phyloP scores from a whole-genome alignment of 306 rosid species.

The Malus sieversii region DNA sequence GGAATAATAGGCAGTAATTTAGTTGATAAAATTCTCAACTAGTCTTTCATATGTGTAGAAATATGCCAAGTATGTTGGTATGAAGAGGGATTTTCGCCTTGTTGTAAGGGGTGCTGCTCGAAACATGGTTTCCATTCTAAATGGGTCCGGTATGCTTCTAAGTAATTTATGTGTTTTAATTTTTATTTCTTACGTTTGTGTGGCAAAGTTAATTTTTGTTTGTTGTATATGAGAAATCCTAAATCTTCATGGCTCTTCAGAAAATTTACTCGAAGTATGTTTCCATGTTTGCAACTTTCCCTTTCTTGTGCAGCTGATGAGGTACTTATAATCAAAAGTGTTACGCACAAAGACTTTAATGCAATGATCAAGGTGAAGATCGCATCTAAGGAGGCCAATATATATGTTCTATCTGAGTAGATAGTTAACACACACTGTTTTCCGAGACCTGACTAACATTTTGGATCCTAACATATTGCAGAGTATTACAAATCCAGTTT shows the following conservation, averaged over 20 bases:
- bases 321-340: constrained; percentile 87
- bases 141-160: constrained; percentile 84
- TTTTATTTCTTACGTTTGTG: neutral
- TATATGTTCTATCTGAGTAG: neutral
- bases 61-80: constrained; percentile 90
- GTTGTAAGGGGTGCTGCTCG: constrained; percentile 98
- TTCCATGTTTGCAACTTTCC: neutral
- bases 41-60: constrained; percentile 46
- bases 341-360: constrained; percentile 77
- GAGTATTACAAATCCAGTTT: constrained; percentile 91
- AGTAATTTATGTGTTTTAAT: neutral
- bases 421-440: neutral
- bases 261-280: neutral
- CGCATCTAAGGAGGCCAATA: neutral
- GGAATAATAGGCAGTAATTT: neutral
- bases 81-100: constrained; percentile 97
- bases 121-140: constrained; percentile 77
- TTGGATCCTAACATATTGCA: constrained; percentile 35
- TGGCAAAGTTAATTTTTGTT: neutral
- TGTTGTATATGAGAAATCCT: neutral
- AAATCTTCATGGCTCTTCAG: neutral
- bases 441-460: neutral
- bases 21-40: constrained; percentile 4
- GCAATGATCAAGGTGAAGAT: constrained; percentile 70
- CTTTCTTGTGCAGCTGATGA: constrained; percentile 55